Percentiles rank a stretch among this genome's conserved stretches.
These are phyloP conservation scores for Erythrophleum ivorense DNA, from an alignment of 331 rosid species.

Conservation along the genomic window DNA sequence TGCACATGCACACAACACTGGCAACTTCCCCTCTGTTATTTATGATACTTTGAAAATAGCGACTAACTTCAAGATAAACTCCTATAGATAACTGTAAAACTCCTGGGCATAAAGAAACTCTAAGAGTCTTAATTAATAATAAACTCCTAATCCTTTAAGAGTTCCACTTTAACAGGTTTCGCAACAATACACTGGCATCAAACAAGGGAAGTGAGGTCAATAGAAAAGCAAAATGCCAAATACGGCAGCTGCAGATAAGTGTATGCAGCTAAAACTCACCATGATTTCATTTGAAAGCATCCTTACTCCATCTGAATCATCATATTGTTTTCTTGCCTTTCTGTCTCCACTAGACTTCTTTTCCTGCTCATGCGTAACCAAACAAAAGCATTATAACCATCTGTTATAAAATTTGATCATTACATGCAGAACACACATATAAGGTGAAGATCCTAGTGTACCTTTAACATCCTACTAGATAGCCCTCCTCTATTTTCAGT, in stretches of 20 bases:
- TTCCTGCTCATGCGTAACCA: constrained; percentile 50
- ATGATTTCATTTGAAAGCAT: constrained; percentile 60
- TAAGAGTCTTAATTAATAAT: not conserved
- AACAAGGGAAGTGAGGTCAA: not conserved
- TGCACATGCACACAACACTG: not conserved
- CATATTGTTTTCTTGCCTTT: constrained; percentile 52
- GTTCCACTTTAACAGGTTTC: not conserved
- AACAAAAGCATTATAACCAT: constrained; percentile 31
- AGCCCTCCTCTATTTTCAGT: constrained; percentile 61
- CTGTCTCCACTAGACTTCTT: constrained; percentile 55
- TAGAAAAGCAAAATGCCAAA: constrained; percentile 35
- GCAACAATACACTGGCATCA: not conserved
- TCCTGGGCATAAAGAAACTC: not conserved
- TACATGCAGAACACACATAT: constrained; percentile 2
- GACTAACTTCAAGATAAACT: not conserved
- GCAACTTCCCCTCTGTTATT: not conserved
- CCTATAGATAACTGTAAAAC: too few species aligned
- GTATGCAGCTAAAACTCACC: constrained; percentile 56
- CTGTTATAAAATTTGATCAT: constrained; percentile 22
- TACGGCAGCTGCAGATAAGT: not conserved
- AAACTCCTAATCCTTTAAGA: not conserved
- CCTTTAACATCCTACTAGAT: constrained; percentile 52
- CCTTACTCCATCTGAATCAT: constrained; percentile 53
- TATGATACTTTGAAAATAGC: not conserved
- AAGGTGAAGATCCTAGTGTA: constrained; percentile 32